Evolutionary conservation across 495 filamentous ascomycete species (phyloP), one percentile per base, ranked within the genome.

Genomic region (Tuber aestivum): DNA sequence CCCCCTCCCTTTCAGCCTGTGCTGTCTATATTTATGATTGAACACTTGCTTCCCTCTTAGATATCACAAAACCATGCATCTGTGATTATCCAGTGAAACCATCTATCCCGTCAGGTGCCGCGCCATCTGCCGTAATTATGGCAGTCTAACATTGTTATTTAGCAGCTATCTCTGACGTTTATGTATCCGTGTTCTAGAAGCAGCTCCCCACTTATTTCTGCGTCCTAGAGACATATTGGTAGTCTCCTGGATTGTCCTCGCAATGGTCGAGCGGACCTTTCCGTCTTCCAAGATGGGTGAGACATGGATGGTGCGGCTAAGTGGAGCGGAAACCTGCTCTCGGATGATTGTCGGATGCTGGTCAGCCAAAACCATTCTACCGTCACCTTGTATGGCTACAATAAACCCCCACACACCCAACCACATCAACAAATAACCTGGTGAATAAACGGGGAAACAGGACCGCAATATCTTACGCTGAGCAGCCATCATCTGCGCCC

Each of bases 261-360:
- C 87, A 38, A 94, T 87, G 10, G 89, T 89, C 0, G 90, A 90
- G 76, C 92, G 87, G 41, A 94, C 90, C 2, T 87, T 86, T 3
- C 91, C 92, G 79, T 95, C 93, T 83, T 95, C 92, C 20, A 95
- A 83, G 42, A 93, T 91, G 74, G 93, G 78, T 79, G 94, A 80
- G 5, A 92, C 92, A 2, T 90, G 90, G 79, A 94, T 94, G 18
- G 92, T 94, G 82, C 92, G 94, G 3, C 92, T 93, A 8, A 91
- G 93, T 0, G 92, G 92, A 10, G 93, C 94, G 73, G 86, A 89
- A 23, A 95, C 91, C 84, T 93, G 93, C 74, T 95, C 92, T 72
- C 89, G 86, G 70, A 94, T 82, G 68, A 94, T 80, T 9, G 92
- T 92, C 8, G 92, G 92, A 81, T 94, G 92, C 77, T 94, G 91